A percentile compares a stretch with the other conserved stretches of the same genome.
Conservation (phyloP, 306 rosid genomes). For the Pyrus betulifolia region DNA sequence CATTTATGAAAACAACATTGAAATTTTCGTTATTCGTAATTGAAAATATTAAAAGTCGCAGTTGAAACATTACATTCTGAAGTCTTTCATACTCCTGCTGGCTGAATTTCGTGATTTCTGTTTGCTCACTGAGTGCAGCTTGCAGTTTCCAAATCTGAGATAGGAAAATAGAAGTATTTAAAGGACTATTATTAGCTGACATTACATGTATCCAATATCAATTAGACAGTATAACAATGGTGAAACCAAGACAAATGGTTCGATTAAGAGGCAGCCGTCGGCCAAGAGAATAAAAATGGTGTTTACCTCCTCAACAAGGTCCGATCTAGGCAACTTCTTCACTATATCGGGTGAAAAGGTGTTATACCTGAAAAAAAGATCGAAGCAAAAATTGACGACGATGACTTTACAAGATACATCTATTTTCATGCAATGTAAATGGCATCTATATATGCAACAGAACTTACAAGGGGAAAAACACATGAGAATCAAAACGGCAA, state of each 20-base stretch:
- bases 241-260: background rate
- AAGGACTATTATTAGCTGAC: background rate
- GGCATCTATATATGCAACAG: background rate
- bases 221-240: background rate
- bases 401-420: background rate
- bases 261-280: background rate
- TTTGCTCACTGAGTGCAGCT: constrained; percentile 81
- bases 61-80: constrained; percentile 47
- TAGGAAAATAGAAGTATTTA: constrained; percentile 6
- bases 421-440: background rate
- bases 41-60: background rate
- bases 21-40: background rate
- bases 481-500: background rate
- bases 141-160: constrained; percentile 86
- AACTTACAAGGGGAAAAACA: background rate
- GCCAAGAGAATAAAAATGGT: background rate
- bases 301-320: constrained; percentile 80
- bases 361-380: constrained; percentile 49
- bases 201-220: background rate
- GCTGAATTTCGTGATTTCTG: constrained; percentile 65
- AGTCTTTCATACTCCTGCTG: constrained; percentile 81
- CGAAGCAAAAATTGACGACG: constrained; percentile 2
- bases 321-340: constrained; percentile 82
- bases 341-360: constrained; percentile 83
- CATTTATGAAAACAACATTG: background rate